Conservation (phyloP, 202 grass and related monocot genomes). For the Tripidium arundinaceum region DNA sequence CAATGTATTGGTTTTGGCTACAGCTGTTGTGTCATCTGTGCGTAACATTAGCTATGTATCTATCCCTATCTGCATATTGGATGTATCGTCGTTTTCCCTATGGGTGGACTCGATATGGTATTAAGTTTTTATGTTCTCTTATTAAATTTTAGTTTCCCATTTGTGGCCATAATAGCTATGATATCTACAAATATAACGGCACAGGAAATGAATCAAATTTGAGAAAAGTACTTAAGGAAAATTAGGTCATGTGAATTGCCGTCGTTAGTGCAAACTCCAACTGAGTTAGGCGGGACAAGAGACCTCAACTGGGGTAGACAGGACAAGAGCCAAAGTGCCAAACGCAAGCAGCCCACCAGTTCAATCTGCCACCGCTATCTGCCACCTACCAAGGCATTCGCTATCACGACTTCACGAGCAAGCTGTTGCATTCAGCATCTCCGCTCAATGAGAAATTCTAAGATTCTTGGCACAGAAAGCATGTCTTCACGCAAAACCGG, state of each 20-base stretch:
- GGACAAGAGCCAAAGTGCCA: background rate
- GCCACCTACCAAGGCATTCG: background rate
- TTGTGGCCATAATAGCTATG: background rate
- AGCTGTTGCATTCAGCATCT: constrained; percentile 12
- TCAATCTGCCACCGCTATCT: background rate
- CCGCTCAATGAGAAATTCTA: background rate
- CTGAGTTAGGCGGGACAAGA: background rate
- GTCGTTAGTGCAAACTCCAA: background rate
- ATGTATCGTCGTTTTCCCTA: background rate
- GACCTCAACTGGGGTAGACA: background rate
- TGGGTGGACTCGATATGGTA: background rate
- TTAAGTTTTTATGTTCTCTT: background rate
- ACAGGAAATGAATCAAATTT: background rate
- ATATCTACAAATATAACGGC: background rate
- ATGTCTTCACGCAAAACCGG: background rate
- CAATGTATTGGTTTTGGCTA: background rate
- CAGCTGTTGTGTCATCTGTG: too few relatives aligned
- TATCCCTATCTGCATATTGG: background rate
- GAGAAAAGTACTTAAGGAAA: background rate
- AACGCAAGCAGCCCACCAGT: background rate
- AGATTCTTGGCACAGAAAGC: constrained; percentile 27
- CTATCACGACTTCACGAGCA: background rate
- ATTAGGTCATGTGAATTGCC: background rate
- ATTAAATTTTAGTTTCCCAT: background rate
- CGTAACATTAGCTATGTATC: too few relatives aligned